These are phyloP conservation scores for Neofusicoccum sp. DNA, from an alignment of 2,329 filamentous ascomycete species.

Conservation along the genomic window DNA sequence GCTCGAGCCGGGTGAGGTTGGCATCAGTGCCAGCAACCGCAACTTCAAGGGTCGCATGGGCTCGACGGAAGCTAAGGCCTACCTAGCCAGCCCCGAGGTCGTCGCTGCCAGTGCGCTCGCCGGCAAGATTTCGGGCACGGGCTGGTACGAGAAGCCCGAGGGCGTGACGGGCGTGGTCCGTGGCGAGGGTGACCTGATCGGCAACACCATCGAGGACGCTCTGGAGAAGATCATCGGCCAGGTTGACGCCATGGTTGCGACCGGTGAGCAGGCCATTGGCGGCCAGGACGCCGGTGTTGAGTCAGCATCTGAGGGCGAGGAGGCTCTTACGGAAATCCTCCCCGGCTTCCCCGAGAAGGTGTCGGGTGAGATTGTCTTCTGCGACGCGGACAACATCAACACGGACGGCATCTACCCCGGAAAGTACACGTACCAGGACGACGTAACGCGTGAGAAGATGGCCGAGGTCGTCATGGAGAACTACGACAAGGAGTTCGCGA, in stretches of 20 bases:
- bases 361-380: slow-evolving; percentile 83
- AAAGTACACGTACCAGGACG: slow-evolving; percentile 89
- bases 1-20: slow-evolving; percentile 80
- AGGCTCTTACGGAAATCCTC: slow-evolving; percentile 65
- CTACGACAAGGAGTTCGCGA: slow-evolving; percentile 73
- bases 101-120: slow-evolving; percentile 84
- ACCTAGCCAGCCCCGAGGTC: slow-evolving; percentile 84
- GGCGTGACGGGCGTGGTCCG: slow-evolving; percentile 65
- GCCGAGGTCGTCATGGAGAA: slow-evolving; percentile 90
- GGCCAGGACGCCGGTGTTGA: slow-evolving; percentile 30
- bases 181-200: slow-evolving; percentile 69
- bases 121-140: slow-evolving; percentile 72
- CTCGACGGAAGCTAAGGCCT: slow-evolving; percentile 73
- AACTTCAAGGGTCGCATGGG: slow-evolving; percentile 95
- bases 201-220: slow-evolving; percentile 64
- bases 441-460: slow-evolving; percentile 75
- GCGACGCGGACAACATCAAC: slow-evolving; percentile 81
- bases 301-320: slow-evolving; percentile 29
- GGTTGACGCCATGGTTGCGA: slow-evolving; percentile 61
- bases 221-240: slow-evolving; percentile 70
- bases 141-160: slow-evolving; percentile 71
- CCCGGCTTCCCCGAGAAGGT: slow-evolving; percentile 85
- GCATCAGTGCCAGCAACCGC: slow-evolving; percentile 78
- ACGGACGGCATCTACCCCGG: slow-evolving; percentile 92
- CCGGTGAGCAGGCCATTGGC: slow-evolving; percentile 50